Evolutionary conservation across 306 rosid genomes (phyloP).

Genomic region (Morella rubra): DNA sequence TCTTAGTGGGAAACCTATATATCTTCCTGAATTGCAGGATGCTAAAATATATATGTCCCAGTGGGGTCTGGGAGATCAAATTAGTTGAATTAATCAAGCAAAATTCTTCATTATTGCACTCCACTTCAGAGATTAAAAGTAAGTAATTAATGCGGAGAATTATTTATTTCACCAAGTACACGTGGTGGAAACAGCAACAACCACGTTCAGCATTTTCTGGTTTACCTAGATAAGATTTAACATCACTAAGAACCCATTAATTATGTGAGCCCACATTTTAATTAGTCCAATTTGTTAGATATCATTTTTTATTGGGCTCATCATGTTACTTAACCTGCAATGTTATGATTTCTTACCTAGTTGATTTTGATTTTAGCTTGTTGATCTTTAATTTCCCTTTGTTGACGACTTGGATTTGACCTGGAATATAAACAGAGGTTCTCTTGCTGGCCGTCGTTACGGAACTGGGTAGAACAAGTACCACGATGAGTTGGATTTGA

Average conservation of each 20-base stretch:
- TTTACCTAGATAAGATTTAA: not conserved
- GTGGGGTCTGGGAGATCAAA: no score
- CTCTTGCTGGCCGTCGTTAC: conserved; percentile 7
- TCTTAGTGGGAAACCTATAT: no score
- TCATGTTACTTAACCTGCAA: not conserved
- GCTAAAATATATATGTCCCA: no score
- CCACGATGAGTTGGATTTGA: conserved; percentile 6
- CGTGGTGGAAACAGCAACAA: not conserved
- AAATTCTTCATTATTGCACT: no score
- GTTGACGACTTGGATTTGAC: not conserved
- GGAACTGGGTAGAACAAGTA: conserved; percentile 2
- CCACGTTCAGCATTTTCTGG: not conserved
- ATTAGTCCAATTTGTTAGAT: not conserved
- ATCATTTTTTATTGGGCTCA: not conserved
- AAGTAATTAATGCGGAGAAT: no score
- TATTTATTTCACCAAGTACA: not conserved
- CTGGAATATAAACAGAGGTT: not conserved
- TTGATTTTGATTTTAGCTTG: not conserved
- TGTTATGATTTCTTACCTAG: not conserved
- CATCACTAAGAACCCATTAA: conserved; percentile 18
- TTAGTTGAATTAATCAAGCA: no score
- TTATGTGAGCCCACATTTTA: not conserved
- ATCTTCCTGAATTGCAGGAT: no score
- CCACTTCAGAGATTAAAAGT: no score
- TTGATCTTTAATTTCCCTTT: not conserved